A percentile compares a stretch with the other conserved stretches of the same genome.
These are phyloP conservation scores for Prinsepia uniflora DNA, from an alignment of 306 rosid species.

Conservation along the genomic window DNA sequence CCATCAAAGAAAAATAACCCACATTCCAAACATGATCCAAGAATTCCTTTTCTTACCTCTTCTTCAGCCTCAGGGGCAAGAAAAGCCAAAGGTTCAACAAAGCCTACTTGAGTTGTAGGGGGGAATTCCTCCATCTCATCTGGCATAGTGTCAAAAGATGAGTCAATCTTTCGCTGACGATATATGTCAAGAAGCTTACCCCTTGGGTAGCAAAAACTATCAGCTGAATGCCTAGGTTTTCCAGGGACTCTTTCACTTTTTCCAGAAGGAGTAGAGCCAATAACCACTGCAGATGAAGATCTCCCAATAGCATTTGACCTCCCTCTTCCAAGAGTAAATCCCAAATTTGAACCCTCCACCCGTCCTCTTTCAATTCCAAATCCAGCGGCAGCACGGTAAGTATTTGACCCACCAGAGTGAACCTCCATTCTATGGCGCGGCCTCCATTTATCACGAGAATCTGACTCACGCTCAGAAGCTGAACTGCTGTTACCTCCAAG, in stretches of 20 bases:
- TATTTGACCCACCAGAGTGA: constrained; percentile 41
- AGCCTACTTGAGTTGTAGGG: constrained; percentile 32
- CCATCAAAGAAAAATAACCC: constrained; percentile 1
- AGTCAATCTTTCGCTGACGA: constrained; percentile 37
- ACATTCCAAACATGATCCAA: constrained; percentile 3
- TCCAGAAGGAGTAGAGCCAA: constrained; percentile 31
- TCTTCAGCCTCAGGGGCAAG: constrained; percentile 47
- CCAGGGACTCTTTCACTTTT: constrained; percentile 33
- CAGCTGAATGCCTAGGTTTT: constrained; percentile 30
- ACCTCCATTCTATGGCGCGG: constrained; percentile 61
- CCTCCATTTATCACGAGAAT: constrained; percentile 67
- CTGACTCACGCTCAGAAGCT: constrained; percentile 52
- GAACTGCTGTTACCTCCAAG: constrained; percentile 37
- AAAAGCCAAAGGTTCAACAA: constrained; percentile 54
- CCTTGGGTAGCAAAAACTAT: constrained; percentile 49
- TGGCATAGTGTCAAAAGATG: constrained; percentile 32
- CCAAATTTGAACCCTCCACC: constrained; percentile 44
- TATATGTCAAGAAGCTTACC: constrained; percentile 61
- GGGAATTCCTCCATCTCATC: constrained; percentile 44
- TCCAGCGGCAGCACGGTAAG: constrained; percentile 60
- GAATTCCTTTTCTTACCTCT: constrained; percentile 33
- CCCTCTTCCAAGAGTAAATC: constrained; percentile 58
- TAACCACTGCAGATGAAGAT: constrained; percentile 28
- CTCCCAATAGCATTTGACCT: constrained; percentile 39
- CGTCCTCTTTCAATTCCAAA: constrained; percentile 52